These are phyloP conservation scores for Neurospora sp. DNA, from an alignment of 495 filamentous ascomycete species.

Conservation along the genomic window DNA sequence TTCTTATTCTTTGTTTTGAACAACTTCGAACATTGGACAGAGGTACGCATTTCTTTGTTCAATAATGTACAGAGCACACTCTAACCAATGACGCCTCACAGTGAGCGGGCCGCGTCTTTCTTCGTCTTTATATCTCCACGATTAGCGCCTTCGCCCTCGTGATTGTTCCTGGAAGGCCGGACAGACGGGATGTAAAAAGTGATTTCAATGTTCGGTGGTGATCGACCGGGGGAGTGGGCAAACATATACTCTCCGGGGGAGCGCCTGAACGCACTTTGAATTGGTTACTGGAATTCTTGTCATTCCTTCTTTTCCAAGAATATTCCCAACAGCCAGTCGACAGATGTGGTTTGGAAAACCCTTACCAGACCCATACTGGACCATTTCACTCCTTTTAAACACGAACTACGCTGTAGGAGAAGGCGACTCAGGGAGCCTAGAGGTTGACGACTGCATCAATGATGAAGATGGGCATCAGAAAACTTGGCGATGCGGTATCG, in stretches of 20 bases:
- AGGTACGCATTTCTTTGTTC: background rate
- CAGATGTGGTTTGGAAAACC: background rate
- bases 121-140: background rate
- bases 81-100: background rate
- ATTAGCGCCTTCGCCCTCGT: background rate
- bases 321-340: background rate
- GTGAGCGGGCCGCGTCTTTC: background rate
- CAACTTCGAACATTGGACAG: background rate
- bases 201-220: background rate
- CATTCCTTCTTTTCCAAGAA: background rate
- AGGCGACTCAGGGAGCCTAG: background rate
- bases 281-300: background rate
- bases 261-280: background rate
- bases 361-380: background rate
- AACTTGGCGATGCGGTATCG: background rate
- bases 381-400: background rate
- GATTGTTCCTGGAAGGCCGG: background rate
- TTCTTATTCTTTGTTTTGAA: background rate
- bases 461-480: background rate
- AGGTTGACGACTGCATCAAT: background rate
- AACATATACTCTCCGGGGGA: background rate
- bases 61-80: background rate
- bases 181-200: background rate
- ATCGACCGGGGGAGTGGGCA: background rate
- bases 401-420: background rate